Evolutionary conservation across 164 flowering plant genomes (phyloP).

Genomic region (Vitis rotundifolia): DNA sequence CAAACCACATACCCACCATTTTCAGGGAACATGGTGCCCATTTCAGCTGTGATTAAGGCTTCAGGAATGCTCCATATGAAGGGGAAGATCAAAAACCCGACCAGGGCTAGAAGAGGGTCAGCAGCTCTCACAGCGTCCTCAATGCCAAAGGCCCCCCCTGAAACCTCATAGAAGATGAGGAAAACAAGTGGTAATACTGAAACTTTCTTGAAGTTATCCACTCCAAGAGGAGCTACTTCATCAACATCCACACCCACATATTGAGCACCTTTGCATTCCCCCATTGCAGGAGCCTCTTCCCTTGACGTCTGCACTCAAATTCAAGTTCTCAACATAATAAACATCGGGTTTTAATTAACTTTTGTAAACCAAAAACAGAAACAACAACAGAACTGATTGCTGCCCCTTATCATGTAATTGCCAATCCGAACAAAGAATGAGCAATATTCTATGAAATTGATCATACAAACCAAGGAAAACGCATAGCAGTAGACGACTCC

Average conservation of each 20-base stretch:
- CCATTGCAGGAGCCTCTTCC: constrained; percentile 39
- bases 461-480: no score
- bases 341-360: no score
- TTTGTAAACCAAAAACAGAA: background rate
- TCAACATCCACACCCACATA: constrained; percentile 24
- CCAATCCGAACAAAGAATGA: no score
- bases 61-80: constrained; percentile 68
- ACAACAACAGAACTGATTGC: background rate
- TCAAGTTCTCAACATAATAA: no score
- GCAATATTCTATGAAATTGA: no score
- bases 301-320: constrained; percentile 8
- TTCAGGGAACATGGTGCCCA: constrained; percentile 72
- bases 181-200: constrained; percentile 57
- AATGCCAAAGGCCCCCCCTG: constrained; percentile 65
- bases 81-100: constrained; percentile 57
- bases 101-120: constrained; percentile 57
- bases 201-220: constrained; percentile 33
- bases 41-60: constrained; percentile 58
- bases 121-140: constrained; percentile 59
- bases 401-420: no score
- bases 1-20: constrained; percentile 67
- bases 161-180: constrained; percentile 66
- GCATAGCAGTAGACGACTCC: no score
- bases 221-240: constrained; percentile 28
- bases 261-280: constrained; percentile 22